Evolutionary conservation across 169 alveolate species (phyloP).

Genomic region (Toxoplasma gondii): DNA sequence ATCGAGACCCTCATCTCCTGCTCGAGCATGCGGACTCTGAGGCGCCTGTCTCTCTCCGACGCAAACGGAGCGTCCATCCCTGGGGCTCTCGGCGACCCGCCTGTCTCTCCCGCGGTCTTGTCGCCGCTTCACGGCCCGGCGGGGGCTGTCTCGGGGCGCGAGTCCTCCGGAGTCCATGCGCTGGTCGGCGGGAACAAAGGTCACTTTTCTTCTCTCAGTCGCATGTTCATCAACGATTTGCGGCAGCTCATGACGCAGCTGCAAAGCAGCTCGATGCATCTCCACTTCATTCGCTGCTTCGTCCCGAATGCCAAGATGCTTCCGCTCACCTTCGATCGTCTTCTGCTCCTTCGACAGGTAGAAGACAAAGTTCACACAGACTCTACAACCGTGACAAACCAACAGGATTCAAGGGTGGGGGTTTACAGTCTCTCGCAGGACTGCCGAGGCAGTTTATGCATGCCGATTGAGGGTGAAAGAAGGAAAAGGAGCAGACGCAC

Average conservation of each 20-base stretch:
- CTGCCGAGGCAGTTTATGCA: neutral
- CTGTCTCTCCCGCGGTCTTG: neutral
- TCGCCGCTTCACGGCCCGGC: neutral
- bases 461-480: no score
- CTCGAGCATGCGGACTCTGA: neutral
- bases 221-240: conserved; percentile 20
- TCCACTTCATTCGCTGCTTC: conserved; percentile 61
- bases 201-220: conserved; percentile 40
- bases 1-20: neutral
- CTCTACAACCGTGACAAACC: neutral
- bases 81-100: neutral
- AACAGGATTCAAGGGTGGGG: neutral
- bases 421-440: neutral
- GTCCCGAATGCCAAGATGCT: conserved; percentile 41
- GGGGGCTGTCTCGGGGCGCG: neutral
- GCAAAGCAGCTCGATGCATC: conserved; percentile 42
- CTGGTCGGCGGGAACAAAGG: neutral
- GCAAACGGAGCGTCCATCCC: neutral
- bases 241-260: conserved; percentile 41
- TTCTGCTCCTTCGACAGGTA: conserved; percentile 42
- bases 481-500: no score
- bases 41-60: neutral
- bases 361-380: neutral
- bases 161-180: no score
- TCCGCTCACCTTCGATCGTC: conserved; percentile 25